Conservation (phyloP, 164 flowering plant genomes). For the Umbellularia californica region DNA sequence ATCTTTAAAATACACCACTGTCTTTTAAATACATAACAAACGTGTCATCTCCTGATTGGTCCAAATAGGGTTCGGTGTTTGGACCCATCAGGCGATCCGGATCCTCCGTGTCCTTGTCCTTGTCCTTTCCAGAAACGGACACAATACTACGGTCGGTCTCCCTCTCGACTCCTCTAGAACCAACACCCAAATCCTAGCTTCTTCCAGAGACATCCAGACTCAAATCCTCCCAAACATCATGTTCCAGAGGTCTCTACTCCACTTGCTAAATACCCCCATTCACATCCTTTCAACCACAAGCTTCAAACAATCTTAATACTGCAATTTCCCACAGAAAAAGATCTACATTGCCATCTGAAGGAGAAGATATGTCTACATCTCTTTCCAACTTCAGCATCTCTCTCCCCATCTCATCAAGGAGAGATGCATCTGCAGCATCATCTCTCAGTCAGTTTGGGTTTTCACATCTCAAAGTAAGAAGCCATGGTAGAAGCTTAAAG, state of each 20-base stretch:
- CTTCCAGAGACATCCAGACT: not conserved
- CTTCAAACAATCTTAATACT: not conserved
- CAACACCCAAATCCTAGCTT: not conserved
- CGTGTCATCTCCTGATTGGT: no score
- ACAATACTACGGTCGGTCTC: no score
- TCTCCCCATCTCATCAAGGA: constrained; percentile 23
- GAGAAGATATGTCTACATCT: constrained; percentile 26
- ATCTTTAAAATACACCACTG: no score
- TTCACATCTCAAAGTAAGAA: constrained; percentile 6
- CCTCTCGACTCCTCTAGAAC: no score
- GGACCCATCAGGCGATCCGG: no score
- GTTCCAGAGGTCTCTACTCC: not conserved
- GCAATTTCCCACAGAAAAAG: not conserved
- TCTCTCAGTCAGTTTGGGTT: not conserved
- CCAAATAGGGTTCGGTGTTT: no score
- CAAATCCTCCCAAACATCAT: not conserved
- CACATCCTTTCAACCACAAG: not conserved
- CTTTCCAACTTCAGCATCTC: constrained; percentile 23
- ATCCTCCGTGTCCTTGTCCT: no score
- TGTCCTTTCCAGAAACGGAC: no score
- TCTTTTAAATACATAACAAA: no score
- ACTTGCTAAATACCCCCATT: not conserved
- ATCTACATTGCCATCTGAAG: not conserved
- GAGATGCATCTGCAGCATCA: not conserved
- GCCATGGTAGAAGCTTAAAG: constrained; percentile 11